Conservation (phyloP, 768 basidiomycete species). For the Tubosaeta sp. region DNA sequence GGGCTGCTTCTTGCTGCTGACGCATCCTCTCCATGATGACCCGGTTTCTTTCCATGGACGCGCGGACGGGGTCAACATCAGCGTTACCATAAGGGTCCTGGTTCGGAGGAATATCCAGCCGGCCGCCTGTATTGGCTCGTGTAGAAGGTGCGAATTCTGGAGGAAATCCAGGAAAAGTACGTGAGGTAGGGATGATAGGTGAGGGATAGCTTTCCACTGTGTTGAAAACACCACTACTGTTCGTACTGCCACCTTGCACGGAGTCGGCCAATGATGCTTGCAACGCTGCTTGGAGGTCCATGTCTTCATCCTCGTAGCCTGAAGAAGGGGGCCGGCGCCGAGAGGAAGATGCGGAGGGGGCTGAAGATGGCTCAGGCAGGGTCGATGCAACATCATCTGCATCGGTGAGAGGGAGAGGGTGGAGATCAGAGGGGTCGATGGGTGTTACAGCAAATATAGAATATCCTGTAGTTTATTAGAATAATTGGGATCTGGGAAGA, state of each 20-base stretch:
- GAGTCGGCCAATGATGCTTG: slow-evolving; percentile 66
- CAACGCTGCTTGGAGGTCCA: slow-evolving; percentile 81
- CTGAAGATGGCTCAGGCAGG: slow-evolving; percentile 51
- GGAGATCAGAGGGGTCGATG: slow-evolving; percentile 48
- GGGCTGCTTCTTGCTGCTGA: slow-evolving; percentile 62
- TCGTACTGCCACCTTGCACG: background rate
- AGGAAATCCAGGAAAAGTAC: slow-evolving; percentile 25
- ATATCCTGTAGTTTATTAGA: slow-evolving; percentile 50
- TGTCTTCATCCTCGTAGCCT: slow-evolving; percentile 77
- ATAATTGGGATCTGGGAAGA: background rate
- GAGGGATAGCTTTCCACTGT: slow-evolving; percentile 16
- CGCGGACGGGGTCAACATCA: slow-evolving; percentile 52
- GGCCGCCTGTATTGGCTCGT: slow-evolving; percentile 15
- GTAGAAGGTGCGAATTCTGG: slow-evolving; percentile 2
- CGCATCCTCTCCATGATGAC: slow-evolving; percentile 60
- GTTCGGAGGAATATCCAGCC: slow-evolving; percentile 24
- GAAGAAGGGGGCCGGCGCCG: slow-evolving; percentile 7
- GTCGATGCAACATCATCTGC: slow-evolving; percentile 69
- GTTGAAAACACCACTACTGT: slow-evolving; percentile 6
- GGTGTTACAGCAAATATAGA: slow-evolving; percentile 76
- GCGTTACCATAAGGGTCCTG: slow-evolving; percentile 29
- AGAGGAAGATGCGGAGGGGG: slow-evolving; percentile 14
- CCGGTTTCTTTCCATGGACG: slow-evolving; percentile 64
- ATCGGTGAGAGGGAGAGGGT: slow-evolving; percentile 57
- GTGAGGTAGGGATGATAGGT: slow-evolving; percentile 25